phyloP scores from a whole-genome alignment of 2,329 filamentous ascomycete genomes.

The Nigrograna mackinnonii region DNA sequence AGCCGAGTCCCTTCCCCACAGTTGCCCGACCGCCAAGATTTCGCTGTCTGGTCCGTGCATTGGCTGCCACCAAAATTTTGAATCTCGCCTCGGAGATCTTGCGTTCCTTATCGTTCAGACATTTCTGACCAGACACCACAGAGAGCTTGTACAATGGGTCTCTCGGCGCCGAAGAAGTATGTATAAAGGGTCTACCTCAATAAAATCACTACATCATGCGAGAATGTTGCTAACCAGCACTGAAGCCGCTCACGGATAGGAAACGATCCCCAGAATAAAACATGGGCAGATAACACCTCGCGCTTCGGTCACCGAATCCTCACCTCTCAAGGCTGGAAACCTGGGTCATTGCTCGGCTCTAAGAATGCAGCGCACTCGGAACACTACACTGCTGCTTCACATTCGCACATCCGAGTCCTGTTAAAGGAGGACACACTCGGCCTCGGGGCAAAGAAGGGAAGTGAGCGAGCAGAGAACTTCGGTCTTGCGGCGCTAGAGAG shows the following conservation, averaged over 20 bases:
- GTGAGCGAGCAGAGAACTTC: slow-evolving; percentile 71
- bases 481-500: slow-evolving; percentile 87
- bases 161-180: slow-evolving; percentile 70
- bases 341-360: slow-evolving; percentile 80
- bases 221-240: no score
- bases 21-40: background rate
- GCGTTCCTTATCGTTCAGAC: slow-evolving; percentile 1
- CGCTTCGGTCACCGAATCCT: slow-evolving; percentile 91
- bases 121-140: slow-evolving; percentile 5
- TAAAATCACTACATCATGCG: no score
- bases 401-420: slow-evolving; percentile 81
- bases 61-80: slow-evolving; percentile 31
- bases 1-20: background rate
- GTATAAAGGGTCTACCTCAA: no score
- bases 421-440: slow-evolving; percentile 92
- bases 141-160: slow-evolving; percentile 60
- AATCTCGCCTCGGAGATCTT: background rate
- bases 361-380: slow-evolving; percentile 74
- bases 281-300: slow-evolving; percentile 81
- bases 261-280: slow-evolving; percentile 92
- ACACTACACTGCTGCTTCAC: slow-evolving; percentile 77
- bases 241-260: slow-evolving; percentile 75
- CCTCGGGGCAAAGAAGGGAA: slow-evolving; percentile 78
- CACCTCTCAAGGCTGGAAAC: slow-evolving; percentile 85
- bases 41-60: background rate